Evolutionary conservation across 2,329 filamentous ascomycete genomes (phyloP).

Genomic region (Penicillium sp.): DNA sequence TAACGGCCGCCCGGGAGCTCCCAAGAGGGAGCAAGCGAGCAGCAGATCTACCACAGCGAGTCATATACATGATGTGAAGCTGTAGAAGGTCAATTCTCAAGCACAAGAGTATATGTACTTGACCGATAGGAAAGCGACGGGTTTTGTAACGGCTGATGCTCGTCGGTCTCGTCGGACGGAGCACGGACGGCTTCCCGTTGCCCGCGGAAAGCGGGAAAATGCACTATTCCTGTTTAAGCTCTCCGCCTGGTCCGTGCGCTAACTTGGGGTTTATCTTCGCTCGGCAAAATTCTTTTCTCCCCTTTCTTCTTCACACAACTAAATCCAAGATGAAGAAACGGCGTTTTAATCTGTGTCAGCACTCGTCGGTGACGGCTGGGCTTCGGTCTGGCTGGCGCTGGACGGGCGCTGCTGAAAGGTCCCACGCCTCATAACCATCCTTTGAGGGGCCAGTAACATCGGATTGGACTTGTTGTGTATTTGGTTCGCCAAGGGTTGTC

Average conservation of each 20-base stretch:
- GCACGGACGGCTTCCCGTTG: slow-evolving; percentile 28
- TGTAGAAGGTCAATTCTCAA: slow-evolving; percentile 7
- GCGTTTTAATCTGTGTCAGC: slow-evolving; percentile 33
- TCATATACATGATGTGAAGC: slow-evolving; percentile 34
- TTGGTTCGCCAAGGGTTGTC: slow-evolving; percentile 4
- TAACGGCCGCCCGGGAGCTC: slow-evolving; percentile 23
- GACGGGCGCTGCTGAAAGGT: slow-evolving; percentile 41
- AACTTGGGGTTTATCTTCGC: slow-evolving; percentile 16
- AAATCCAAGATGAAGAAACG: slow-evolving; percentile 43
- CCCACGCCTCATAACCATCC: slow-evolving; percentile 37
- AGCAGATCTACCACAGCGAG: slow-evolving; percentile 37
- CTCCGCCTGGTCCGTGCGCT: slow-evolving; percentile 24
- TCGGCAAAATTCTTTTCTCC: slow-evolving; percentile 12
- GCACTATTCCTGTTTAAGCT: slow-evolving; percentile 24
- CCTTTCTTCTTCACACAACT: slow-evolving; percentile 40
- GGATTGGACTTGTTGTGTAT: slow-evolving; percentile 36
- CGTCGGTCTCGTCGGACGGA: slow-evolving; percentile 17
- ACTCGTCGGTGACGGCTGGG: slow-evolving; percentile 32
- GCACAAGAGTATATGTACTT: slow-evolving; percentile 13
- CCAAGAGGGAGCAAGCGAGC: slow-evolving; percentile 32
- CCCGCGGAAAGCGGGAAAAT: slow-evolving; percentile 36
- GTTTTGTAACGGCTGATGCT: slow-evolving; percentile 18
- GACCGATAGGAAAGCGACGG: slow-evolving; percentile 23
- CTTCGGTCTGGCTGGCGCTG: slow-evolving; percentile 25
- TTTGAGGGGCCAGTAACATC: slow-evolving; percentile 33